These are phyloP conservation scores for Artemisia tridentata DNA, from an alignment of 129 eudicot species.

Conservation along the genomic window DNA sequence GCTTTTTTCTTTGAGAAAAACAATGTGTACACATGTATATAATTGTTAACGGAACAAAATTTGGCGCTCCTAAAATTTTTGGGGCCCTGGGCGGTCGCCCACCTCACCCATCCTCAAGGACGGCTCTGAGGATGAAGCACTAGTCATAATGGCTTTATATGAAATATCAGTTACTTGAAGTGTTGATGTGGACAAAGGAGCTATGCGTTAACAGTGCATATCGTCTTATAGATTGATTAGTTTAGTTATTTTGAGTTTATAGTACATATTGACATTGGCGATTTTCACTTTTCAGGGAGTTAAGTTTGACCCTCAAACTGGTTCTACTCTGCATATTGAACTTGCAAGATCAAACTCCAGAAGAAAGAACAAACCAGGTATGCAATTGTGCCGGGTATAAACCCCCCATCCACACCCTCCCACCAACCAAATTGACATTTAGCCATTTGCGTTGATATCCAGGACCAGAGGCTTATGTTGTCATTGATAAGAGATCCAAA, in stretches of 20 bases:
- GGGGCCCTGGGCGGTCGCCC: too few relatives aligned
- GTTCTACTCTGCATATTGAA: conserved; percentile 80
- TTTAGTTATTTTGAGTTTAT: too few relatives aligned
- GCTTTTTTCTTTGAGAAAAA: too few relatives aligned
- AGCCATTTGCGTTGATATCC: not conserved
- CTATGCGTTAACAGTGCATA: not conserved
- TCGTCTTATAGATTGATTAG: too few relatives aligned
- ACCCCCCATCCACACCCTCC: too few relatives aligned
- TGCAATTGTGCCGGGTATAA: not conserved
- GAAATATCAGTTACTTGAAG: not conserved
- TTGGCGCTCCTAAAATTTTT: too few relatives aligned
- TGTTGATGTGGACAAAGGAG: conserved; percentile 8
- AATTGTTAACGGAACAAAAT: too few relatives aligned
- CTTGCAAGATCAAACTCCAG: conserved; percentile 94
- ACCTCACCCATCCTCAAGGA: too few relatives aligned
- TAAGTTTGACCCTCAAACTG: conserved; percentile 92
- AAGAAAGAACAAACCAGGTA: conserved; percentile 72
- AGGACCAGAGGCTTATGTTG: conserved; percentile 87
- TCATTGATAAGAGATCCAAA: conserved; percentile 72
- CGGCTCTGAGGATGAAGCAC: not conserved
- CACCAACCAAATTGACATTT: conserved; percentile 5
- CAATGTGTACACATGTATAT: too few relatives aligned
- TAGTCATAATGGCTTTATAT: not conserved
- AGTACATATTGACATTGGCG: not conserved
- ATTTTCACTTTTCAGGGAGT: conserved; percentile 60